These are phyloP conservation scores for Wallacemonas collosoma DNA, from an alignment of 208 protist genomes.

Conservation along the genomic window DNA sequence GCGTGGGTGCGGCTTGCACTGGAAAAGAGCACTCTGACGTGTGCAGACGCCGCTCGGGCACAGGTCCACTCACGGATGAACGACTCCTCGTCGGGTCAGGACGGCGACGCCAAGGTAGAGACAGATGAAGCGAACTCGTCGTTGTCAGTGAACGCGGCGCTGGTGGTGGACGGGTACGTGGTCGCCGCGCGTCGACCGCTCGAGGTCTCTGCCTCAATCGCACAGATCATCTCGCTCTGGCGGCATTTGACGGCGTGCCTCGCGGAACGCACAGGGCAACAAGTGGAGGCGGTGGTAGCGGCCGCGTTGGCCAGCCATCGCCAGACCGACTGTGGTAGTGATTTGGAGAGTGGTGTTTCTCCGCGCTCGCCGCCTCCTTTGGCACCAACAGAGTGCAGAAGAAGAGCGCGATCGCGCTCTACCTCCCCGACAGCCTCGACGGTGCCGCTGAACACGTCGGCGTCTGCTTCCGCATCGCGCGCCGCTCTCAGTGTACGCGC, in stretches of 20 bases:
- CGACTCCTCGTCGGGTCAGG: no score
- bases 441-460: conserved; percentile 4
- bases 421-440: conserved; percentile 4
- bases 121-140: conserved; percentile 19
- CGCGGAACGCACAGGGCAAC: background rate
- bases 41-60: background rate
- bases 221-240: conserved; percentile 9
- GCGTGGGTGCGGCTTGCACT: conserved; percentile 17
- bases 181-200: conserved; percentile 1
- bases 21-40: background rate
- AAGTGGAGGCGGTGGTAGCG: background rate
- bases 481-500: background rate
- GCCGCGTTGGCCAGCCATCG: no score
- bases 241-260: background rate
- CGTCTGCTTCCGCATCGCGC: conserved; percentile 6
- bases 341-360: background rate
- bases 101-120: conserved; percentile 14
- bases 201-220: background rate
- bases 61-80: background rate
- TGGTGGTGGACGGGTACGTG: conserved; percentile 4
- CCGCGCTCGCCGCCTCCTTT: background rate
- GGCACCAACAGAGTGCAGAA: background rate
- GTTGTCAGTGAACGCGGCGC: background rate
- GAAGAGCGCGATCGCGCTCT: conserved; percentile 4
- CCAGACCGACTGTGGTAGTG: no score